These are phyloP conservation scores for Myriosclerotinia duriaeana DNA, from an alignment of 2,329 filamentous ascomycete species.

Conservation along the genomic window DNA sequence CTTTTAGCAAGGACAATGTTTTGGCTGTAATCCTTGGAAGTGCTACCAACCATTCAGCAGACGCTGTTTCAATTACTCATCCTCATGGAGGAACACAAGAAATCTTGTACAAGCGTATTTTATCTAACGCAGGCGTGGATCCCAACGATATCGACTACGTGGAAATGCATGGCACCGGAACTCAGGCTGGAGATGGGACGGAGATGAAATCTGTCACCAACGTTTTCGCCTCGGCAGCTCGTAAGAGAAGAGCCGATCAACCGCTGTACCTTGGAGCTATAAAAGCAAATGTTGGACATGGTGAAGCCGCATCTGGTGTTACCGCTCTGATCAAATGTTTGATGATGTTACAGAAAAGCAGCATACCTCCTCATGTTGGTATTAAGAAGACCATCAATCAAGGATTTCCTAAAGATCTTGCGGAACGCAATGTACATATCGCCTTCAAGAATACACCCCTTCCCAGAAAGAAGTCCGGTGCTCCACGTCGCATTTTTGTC, in stretches of 20 bases:
- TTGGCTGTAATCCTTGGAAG: slow-evolving; percentile 62
- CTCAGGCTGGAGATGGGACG: slow-evolving; percentile 77
- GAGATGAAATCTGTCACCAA: slow-evolving; percentile 78
- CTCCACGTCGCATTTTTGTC: slow-evolving; percentile 39
- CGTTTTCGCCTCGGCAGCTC: slow-evolving; percentile 46
- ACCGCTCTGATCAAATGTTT: slow-evolving; percentile 41
- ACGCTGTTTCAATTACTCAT: slow-evolving; percentile 79
- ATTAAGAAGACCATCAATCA: slow-evolving; percentile 42
- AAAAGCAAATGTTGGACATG: slow-evolving; percentile 43
- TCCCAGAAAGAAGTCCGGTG: slow-evolving; percentile 1
- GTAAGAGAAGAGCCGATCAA: slow-evolving; percentile 34
- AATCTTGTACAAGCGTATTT: slow-evolving; percentile 67
- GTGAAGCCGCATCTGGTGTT: slow-evolving; percentile 41
- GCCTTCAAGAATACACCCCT: slow-evolving; percentile 30
- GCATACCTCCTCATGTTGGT: slow-evolving; percentile 39
- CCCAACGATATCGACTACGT: slow-evolving; percentile 78
- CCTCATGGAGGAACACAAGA: slow-evolving; percentile 78
- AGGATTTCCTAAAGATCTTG: slow-evolving; percentile 41
- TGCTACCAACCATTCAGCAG: slow-evolving; percentile 78
- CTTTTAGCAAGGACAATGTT: slow-evolving; percentile 50
- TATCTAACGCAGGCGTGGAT: slow-evolving; percentile 71
- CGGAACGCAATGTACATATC: slow-evolving; percentile 39
- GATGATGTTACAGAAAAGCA: slow-evolving; percentile 39
- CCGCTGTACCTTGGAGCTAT: slow-evolving; percentile 51
- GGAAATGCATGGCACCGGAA: slow-evolving; percentile 88